These are phyloP conservation scores for Agastache rugosa DNA, from an alignment of 257 asterid genomes.

Conservation along the genomic window DNA sequence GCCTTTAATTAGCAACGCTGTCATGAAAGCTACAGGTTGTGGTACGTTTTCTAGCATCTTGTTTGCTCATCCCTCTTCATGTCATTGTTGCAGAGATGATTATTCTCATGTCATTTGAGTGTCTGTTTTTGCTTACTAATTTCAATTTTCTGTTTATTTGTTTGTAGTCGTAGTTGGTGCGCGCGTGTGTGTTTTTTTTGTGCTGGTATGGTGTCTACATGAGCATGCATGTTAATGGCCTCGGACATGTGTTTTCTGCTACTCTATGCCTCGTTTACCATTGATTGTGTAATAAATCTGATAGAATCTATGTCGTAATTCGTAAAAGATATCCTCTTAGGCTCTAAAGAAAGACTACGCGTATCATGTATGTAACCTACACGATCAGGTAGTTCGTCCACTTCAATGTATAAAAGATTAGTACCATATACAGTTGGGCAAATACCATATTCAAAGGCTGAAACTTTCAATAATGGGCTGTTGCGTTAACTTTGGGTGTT, in stretches of 20 bases:
- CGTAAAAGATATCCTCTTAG: not conserved
- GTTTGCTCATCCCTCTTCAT: conserved; percentile 6
- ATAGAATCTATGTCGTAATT: not conserved
- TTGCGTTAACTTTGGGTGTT: too few relatives aligned
- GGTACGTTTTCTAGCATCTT: conserved; percentile 50
- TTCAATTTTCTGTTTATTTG: not conserved
- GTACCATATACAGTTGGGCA: not conserved
- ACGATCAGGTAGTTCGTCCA: not conserved
- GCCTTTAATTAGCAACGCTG: conserved; percentile 87
- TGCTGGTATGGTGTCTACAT: not conserved
- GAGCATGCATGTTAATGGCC: not conserved
- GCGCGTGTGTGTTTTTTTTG: not conserved
- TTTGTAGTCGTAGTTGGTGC: not conserved
- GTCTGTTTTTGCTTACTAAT: not conserved
- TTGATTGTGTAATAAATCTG: not conserved
- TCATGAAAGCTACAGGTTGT: conserved; percentile 90
- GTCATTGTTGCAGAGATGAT: not conserved
- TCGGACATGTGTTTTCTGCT: conserved; percentile 9
- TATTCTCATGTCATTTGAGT: not conserved
- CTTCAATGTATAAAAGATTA: not conserved
- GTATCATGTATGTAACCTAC: not conserved
- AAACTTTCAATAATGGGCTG: too few relatives aligned
- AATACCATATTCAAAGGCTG: too few relatives aligned
- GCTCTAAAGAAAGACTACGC: not conserved
- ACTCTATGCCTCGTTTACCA: not conserved